phyloP scores from a whole-genome alignment of 306 rosid species.

The Betula pendula region DNA sequence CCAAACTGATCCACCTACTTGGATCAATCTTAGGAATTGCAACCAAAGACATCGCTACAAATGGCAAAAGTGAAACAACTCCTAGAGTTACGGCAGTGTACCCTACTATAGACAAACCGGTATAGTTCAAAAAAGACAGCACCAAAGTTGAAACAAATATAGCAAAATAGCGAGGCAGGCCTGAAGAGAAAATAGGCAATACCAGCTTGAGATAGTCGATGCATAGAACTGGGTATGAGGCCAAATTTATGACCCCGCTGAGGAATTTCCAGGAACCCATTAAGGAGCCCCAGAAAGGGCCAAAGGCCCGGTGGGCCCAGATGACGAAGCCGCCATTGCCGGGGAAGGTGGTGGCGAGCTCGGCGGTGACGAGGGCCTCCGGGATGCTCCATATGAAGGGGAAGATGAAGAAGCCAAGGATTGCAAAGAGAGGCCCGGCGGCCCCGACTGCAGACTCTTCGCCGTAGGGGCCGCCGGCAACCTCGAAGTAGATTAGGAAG shows the following conservation, averaged over 20 bases:
- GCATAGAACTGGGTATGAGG: constrained; percentile 48
- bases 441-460: constrained; percentile 36
- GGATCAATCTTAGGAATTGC: constrained; percentile 50
- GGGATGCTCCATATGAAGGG: constrained; percentile 49
- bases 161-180: constrained; percentile 29
- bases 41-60: constrained; percentile 36
- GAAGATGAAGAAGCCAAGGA: constrained; percentile 46
- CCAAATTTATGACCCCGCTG: constrained; percentile 41
- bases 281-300: constrained; percentile 49
- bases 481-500: constrained; percentile 50
- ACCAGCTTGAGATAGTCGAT: constrained; percentile 39
- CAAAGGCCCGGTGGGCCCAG: constrained; percentile 43
- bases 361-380: constrained; percentile 46
- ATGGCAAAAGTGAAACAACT: constrained; percentile 41
- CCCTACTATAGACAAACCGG: constrained; percentile 44
- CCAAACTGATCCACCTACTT: constrained; percentile 51
- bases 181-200: constrained; percentile 41
- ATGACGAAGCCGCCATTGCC: constrained; percentile 49
- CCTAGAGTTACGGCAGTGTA: constrained; percentile 40
- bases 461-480: constrained; percentile 42
- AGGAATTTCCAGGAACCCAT: constrained; percentile 51
- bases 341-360: constrained; percentile 45
- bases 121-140: constrained; percentile 42
- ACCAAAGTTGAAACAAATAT: constrained; percentile 32
- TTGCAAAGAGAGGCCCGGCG: constrained; percentile 40